Percentiles rank a stretch among this genome's conserved stretches.
Conservation (phyloP, 306 rosid species). For the Malus fusca region DNA sequence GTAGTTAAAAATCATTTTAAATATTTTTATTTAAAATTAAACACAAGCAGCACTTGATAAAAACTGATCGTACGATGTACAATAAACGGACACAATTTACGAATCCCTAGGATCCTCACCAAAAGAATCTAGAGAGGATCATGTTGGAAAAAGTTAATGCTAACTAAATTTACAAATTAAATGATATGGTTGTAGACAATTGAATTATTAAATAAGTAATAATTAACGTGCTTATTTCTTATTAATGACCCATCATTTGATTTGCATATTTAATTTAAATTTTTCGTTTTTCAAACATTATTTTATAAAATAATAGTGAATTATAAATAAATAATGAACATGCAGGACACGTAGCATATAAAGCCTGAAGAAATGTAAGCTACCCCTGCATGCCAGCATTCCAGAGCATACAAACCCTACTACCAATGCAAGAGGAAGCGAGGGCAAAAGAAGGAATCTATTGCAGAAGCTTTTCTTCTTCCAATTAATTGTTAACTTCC, state of each 20-base stretch:
- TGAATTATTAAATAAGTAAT: too few species aligned
- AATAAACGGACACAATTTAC: fast-evolving
- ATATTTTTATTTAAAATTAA: too few species aligned
- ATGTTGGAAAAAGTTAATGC: too few species aligned
- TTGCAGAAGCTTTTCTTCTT: conserved; percentile 9
- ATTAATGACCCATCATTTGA: fast-evolving
- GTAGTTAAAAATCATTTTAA: too few species aligned
- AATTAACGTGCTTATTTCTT: fast-evolving
- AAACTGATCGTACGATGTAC: fast-evolving
- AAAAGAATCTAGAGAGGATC: too few species aligned
- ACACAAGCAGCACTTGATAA: fast-evolving
- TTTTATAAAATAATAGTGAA: too few species aligned
- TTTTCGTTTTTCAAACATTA: too few species aligned
- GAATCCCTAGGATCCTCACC: fast-evolving
- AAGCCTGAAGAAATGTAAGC: not conserved
- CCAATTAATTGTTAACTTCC: not conserved
- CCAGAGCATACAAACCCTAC: not conserved
- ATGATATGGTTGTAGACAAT: fast-evolving
- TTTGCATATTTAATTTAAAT: too few species aligned
- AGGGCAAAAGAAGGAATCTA: not conserved
- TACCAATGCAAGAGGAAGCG: not conserved
- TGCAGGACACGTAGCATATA: not conserved
- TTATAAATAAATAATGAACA: not conserved
- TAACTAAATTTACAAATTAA: too few species aligned
- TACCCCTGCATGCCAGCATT: not conserved